A percentile compares a stretch with the other conserved stretches of the same genome.
Evolutionary conservation across 495 filamentous ascomycete genomes (phyloP).

Genomic region (Podospora appendiculata): DNA sequence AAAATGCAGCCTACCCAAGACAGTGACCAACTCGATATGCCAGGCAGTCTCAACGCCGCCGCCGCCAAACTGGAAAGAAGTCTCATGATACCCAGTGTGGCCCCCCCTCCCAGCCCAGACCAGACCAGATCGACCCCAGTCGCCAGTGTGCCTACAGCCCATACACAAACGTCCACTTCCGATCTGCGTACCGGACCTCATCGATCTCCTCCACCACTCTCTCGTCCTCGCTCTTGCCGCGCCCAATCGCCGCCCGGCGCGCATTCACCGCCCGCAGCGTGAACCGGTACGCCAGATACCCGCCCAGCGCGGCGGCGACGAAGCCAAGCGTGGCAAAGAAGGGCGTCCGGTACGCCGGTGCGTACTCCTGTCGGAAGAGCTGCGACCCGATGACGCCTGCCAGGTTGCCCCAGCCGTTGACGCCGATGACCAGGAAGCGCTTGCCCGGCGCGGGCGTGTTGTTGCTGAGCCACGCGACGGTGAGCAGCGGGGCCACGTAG

Average conservation of each 20-base stretch:
- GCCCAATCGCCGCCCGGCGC: conserved; percentile 1
- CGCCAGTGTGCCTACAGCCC: not conserved
- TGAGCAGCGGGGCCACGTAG: conserved; percentile 47
- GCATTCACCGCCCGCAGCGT: conserved; percentile 19
- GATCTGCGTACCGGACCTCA: not conserved
- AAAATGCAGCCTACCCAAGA: no score
- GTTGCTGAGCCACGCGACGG: conserved; percentile 48
- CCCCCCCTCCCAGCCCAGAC: no score
- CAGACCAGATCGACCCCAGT: no score
- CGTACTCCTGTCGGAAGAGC: conserved; percentile 34
- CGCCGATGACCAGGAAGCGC: conserved; percentile 44
- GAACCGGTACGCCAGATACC: conserved; percentile 29
- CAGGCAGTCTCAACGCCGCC: no score
- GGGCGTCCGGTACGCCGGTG: conserved; percentile 26
- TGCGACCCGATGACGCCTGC: conserved; percentile 43
- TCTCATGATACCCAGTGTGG: no score
- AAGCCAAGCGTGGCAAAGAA: conserved; percentile 36
- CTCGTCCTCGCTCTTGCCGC: not conserved
- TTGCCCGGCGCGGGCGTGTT: conserved; percentile 42
- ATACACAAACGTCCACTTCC: conserved; percentile 4
- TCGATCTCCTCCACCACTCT: not conserved
- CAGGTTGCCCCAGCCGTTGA: conserved; percentile 55
- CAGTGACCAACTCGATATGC: no score
- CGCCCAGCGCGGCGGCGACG: conserved; percentile 32
- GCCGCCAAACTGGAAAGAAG: no score